Percentiles rank a stretch among this genome's conserved stretches.
These are phyloP conservation scores for Taxawa tesnikishii DNA, from an alignment of 2,329 filamentous ascomycete species.

Conservation along the genomic window DNA sequence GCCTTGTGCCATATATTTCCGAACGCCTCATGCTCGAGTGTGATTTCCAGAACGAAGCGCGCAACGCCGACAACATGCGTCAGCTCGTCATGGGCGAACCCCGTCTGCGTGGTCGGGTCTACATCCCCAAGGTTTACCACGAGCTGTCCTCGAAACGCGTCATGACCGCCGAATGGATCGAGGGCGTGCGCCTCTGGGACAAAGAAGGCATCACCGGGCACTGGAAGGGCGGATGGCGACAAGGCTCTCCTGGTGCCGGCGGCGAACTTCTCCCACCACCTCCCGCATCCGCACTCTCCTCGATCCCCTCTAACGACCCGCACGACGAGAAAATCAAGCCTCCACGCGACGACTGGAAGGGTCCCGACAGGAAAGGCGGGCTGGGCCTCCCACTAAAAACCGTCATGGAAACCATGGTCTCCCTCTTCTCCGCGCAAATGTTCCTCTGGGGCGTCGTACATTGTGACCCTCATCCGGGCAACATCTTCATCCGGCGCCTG, in stretches of 20 bases:
- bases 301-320: conserved; percentile 32
- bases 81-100: conserved; percentile 63
- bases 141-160: conserved; percentile 74
- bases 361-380: conserved; percentile 59
- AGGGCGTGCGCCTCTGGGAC: conserved; percentile 87
- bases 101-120: conserved; percentile 65
- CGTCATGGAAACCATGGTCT: conserved; percentile 93
- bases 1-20: conserved; percentile 80
- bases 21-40: conserved; percentile 89
- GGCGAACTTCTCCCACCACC: conserved; percentile 49
- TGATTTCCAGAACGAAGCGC: conserved; percentile 84
- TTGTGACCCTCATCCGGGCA: conserved; percentile 93
- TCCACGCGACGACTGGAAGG: conserved; percentile 66
- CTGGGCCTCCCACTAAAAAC: conserved; percentile 72
- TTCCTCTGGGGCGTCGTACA: conserved; percentile 94
- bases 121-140: conserved; percentile 73
- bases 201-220: conserved; percentile 64
- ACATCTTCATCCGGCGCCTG: conserved; percentile 85
- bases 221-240: conserved; percentile 67
- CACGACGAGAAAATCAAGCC: conserved; percentile 59
- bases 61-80: conserved; percentile 78
- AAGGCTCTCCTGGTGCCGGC: conserved; percentile 66
- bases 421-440: conserved; percentile 94
- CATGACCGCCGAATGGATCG: conserved; percentile 95
- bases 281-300: conserved; percentile 19